A percentile compares a stretch with the other conserved stretches of the same genome.
Evolutionary conservation across 768 basidiomycete genomes (phyloP).

Genomic region (Thelephora ganbajun): DNA sequence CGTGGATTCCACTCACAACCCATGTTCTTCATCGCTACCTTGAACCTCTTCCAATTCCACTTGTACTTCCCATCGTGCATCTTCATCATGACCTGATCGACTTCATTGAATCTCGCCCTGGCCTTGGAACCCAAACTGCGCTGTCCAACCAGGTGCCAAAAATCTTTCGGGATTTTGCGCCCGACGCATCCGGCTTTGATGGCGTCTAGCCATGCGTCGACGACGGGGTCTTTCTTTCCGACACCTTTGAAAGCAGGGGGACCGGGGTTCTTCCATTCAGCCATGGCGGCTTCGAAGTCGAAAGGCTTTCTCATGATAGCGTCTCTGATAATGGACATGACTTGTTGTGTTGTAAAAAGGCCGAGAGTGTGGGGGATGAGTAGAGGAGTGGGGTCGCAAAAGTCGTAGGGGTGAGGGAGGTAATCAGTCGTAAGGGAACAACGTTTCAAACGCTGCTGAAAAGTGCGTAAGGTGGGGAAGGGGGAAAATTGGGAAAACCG

Average conservation of each 20-base stretch:
- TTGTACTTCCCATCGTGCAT: conserved; percentile 66
- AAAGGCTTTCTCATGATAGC: conserved; percentile 73
- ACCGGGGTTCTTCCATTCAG: conserved; percentile 38
- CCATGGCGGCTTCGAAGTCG: conserved; percentile 55
- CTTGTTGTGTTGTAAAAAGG: background rate
- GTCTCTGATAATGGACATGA: conserved; percentile 38
- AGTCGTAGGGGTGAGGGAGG: background rate
- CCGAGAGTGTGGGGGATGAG: background rate
- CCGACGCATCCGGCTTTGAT: conserved; percentile 62
- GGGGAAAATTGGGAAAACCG: conserved; percentile 1
- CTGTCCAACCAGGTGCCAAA: conserved; percentile 73
- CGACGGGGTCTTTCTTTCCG: conserved; percentile 50
- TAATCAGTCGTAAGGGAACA: background rate
- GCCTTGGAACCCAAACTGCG: conserved; percentile 63
- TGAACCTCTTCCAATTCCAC: conserved; percentile 79
- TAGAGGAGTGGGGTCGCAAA: background rate
- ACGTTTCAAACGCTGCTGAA: too few relatives aligned
- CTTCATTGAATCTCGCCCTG: conserved; percentile 49
- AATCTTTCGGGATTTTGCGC: conserved; percentile 63
- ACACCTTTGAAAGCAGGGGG: conserved; percentile 57
- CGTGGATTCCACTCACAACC: conserved; percentile 43
- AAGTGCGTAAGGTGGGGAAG: background rate
- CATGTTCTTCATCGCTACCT: conserved; percentile 67
- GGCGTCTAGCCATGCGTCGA: conserved; percentile 61
- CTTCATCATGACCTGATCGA: conserved; percentile 61